A percentile compares a stretch with the other conserved stretches of the same genome.
Evolutionary conservation across 225 moss, liverwort and hornwort species (phyloP).

Genomic region (Polytrichum commune): DNA sequence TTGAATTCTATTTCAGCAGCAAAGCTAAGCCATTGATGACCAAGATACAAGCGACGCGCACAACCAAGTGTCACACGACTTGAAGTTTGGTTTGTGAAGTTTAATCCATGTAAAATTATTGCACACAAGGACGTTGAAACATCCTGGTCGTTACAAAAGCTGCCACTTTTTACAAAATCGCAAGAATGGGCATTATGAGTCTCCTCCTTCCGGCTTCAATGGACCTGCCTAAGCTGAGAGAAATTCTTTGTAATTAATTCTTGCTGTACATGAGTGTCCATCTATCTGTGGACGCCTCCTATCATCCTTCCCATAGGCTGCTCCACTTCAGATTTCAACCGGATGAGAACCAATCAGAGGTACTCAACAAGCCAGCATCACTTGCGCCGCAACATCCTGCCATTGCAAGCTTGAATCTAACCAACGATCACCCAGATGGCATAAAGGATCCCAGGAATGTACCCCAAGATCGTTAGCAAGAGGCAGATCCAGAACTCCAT

Average conservation of each 20-base stretch:
- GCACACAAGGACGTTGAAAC: not conserved
- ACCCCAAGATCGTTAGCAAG: slow-evolving; percentile 30
- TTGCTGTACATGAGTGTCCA: not conserved
- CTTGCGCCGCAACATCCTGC: not conserved
- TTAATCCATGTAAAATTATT: not conserved
- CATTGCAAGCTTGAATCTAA: not conserved
- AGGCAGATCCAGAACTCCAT: slow-evolving; percentile 35
- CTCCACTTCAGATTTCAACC: not conserved
- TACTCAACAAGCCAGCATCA: not conserved
- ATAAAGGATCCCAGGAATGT: slow-evolving; percentile 32
- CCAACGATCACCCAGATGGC: slow-evolving; percentile 22
- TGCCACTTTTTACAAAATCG: not conserved
- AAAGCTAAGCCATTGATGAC: no score
- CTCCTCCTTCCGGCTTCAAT: not conserved
- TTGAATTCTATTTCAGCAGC: no score
- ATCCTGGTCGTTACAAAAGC: not conserved
- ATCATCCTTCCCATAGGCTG: not conserved
- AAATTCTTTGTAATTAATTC: not conserved
- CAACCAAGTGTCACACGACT: no score
- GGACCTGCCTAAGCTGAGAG: not conserved
- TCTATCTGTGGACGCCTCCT: not conserved
- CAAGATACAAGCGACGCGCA: no score
- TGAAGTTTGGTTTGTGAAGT: no score
- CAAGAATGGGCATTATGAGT: not conserved
- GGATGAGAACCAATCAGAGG: not conserved